phyloP scores from a whole-genome alignment of 768 basidiomycete genomes.

The Fomitopsis pulvina region DNA sequence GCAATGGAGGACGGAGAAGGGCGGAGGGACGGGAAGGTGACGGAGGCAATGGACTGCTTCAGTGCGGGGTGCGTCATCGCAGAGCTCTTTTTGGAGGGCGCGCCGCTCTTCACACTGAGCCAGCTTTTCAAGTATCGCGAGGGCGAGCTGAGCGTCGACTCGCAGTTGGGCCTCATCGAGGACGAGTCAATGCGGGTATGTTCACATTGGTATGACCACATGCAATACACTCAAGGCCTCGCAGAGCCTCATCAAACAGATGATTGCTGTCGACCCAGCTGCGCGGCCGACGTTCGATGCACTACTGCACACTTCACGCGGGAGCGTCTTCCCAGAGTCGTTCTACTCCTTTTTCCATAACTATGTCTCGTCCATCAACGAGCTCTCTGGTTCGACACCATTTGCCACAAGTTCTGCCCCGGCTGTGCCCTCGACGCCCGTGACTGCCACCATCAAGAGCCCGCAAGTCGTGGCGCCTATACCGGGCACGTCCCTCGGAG shows the following conservation, averaged over 20 bases:
- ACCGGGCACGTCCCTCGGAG: conserved; percentile 5
- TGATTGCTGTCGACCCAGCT: conserved; percentile 79
- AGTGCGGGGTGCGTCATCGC: conserved; percentile 92
- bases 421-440: conserved; percentile 23
- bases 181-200: conserved; percentile 78
- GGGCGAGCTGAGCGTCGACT: conserved; percentile 74
- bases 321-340: conserved; percentile 79
- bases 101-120: conserved; percentile 87
- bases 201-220: conserved; percentile 18
- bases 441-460: conserved; percentile 23
- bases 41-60: conserved; percentile 97
- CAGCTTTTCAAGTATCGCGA: conserved; percentile 93
- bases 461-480: conserved; percentile 1
- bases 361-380: conserved; percentile 77
- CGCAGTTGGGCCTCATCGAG: conserved; percentile 65
- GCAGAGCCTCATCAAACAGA: conserved; percentile 81
- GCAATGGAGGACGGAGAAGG: conserved; percentile 50
- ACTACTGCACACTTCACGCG: conserved; percentile 67
- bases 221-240: not conserved
- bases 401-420: conserved; percentile 26
- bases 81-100: conserved; percentile 93
- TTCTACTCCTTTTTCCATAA: conserved; percentile 95
- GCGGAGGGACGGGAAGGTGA: conserved; percentile 74
- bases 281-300: conserved; percentile 78
- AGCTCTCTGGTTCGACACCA: conserved; percentile 44